Percentiles rank a stretch among this genome's conserved stretches.
phyloP scores from a whole-genome alignment of 345 rosid genomes.

The Hypericum androsaemum region DNA sequence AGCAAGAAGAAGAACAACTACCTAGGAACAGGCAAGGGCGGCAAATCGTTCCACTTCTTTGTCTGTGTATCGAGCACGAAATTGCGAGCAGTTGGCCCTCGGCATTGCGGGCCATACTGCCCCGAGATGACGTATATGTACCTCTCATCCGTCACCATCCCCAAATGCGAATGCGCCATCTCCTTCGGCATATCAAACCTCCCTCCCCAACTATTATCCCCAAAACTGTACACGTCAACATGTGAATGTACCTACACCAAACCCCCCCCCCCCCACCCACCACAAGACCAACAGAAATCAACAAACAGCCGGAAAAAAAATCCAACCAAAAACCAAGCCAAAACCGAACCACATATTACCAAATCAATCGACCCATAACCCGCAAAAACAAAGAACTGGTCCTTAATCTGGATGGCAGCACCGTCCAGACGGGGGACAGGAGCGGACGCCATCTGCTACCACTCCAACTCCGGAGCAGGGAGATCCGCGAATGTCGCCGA shows the following conservation, averaged over 20 bases:
- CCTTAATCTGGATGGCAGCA: constrained; percentile 75
- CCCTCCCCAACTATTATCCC: constrained; percentile 75
- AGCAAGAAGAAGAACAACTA: constrained; percentile 19
- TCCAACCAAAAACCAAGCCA: constrained; percentile 2
- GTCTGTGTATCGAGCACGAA: constrained; percentile 83
- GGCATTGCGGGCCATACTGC: constrained; percentile 92
- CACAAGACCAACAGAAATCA: background rate
- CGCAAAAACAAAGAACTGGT: constrained; percentile 77
- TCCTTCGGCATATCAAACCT: constrained; percentile 95
- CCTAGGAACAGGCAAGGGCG: constrained; percentile 83
- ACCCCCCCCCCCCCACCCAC: too few species aligned
- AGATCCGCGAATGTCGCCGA: constrained; percentile 93
- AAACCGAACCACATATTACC: constrained; percentile 28
- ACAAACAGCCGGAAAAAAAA: constrained; percentile 4
- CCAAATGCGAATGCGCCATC: constrained; percentile 99
- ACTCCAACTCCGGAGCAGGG: constrained; percentile 59
- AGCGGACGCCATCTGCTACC: constrained; percentile 84
- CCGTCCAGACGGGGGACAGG: constrained; percentile 97
- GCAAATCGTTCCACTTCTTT: constrained; percentile 64
- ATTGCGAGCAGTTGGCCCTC: constrained; percentile 77
- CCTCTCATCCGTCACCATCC: constrained; percentile 92
- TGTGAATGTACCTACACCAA: constrained; percentile 73
- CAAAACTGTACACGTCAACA: constrained; percentile 78
- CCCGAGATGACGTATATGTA: constrained; percentile 75
- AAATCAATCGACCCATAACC: constrained; percentile 78